Conservation (phyloP, 75 land plant species). For the Sequoiadendron giganteum region DNA sequence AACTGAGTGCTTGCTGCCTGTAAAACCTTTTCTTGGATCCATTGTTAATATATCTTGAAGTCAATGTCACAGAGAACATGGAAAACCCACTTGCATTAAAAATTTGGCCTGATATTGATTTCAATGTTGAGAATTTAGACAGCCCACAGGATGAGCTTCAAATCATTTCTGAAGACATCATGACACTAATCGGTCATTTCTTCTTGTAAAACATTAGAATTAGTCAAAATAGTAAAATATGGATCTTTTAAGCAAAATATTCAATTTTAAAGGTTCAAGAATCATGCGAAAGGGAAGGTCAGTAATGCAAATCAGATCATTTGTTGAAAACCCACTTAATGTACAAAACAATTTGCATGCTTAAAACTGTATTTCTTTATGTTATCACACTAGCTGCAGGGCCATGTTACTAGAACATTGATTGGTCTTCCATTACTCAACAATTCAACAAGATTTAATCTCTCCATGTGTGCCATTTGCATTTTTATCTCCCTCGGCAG, state of each 20-base stretch:
- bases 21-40: not conserved
- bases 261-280: not conserved
- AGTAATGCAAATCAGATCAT: not conserved
- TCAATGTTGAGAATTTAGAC: constrained; percentile 1
- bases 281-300: not conserved
- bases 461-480: not conserved
- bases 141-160: constrained; percentile 8
- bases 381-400: not conserved
- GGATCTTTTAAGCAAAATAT: not conserved
- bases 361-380: not conserved
- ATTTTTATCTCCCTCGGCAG: not conserved
- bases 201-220: not conserved
- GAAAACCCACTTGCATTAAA: constrained; percentile 3
- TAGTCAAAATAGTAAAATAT: not conserved
- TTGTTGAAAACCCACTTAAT: not conserved
- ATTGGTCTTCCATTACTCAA: too few relatives aligned
- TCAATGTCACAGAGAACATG: constrained; percentile 1
- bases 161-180: constrained; percentile 1
- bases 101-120: not conserved
- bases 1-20: not conserved
- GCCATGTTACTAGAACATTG: not conserved
- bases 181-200: not conserved
- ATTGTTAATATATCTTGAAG: not conserved
- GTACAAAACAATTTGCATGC: not conserved
- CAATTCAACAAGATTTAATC: too few relatives aligned